Conservation (phyloP, 2,329 filamentous ascomycete genomes). For the Helotiales sp. region DNA sequence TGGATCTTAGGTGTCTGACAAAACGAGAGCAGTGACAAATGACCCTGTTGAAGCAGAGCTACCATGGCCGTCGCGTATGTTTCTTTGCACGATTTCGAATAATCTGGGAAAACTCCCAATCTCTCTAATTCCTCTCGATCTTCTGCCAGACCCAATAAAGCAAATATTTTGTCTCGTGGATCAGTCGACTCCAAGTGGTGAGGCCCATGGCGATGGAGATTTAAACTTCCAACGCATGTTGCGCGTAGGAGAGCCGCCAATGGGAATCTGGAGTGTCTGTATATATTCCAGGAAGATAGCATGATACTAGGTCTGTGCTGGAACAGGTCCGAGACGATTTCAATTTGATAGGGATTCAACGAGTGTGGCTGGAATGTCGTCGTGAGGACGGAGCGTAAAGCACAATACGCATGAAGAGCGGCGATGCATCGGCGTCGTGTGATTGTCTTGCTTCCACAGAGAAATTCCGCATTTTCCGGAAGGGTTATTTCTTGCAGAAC, state of each 20-base stretch:
- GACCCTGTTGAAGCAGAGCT: constrained; percentile 10
- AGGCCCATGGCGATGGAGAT: neutral
- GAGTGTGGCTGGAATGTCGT: neutral
- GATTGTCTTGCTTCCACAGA: constrained; percentile 18
- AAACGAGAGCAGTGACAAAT: constrained; percentile 10
- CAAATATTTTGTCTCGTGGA: constrained; percentile 19
- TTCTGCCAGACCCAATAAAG: constrained; percentile 12
- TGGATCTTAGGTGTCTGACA: constrained; percentile 3
- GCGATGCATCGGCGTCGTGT: constrained; percentile 14
- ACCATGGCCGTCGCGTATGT: constrained; percentile 3
- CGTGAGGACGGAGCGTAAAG: constrained; percentile 8
- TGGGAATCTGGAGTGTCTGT: constrained; percentile 9
- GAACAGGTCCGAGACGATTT: neutral
- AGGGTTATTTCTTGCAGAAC: constrained; percentile 22
- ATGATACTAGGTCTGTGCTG: constrained; percentile 2
- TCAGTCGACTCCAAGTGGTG: constrained; percentile 13
- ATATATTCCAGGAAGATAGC: constrained; percentile 13
- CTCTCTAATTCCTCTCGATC: constrained; percentile 12
- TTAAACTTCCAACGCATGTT: neutral
- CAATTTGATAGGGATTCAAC: neutral
- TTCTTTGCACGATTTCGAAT: constrained; percentile 13
- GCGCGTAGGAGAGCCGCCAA: constrained; percentile 10
- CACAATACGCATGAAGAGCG: constrained; percentile 14
- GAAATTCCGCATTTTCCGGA: constrained; percentile 15
- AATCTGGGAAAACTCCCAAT: constrained; percentile 12